Evolutionary conservation across 805 yeast genomes (phyloP), one percentile per base, ranked within the genome.

Genomic region (Zygosaccharomyces gambellarensis): DNA sequence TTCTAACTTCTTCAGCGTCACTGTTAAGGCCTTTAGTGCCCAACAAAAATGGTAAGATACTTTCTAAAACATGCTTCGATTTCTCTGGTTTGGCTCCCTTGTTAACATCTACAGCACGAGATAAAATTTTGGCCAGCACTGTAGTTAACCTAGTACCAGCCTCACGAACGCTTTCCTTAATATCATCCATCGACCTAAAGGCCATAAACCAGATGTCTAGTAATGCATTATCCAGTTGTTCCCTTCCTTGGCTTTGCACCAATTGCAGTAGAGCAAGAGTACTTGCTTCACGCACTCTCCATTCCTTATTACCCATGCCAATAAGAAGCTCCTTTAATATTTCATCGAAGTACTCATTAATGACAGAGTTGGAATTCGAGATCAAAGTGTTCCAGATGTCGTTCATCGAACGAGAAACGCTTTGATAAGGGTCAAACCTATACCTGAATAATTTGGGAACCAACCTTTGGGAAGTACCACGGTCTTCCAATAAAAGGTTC

Each of bases 221-320:
- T 51, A 85, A 60, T 8, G 70, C 61, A 9, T 61, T 55, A 32
- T 79, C 79, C 57, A 83, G 85, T 11, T 64, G 69, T 9, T 78
- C 80, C 39, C 57, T 42, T 0, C 82, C 75, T 23, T 77, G 73
- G n/a, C 81, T 74, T 53, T 82, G 85, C 11, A 94, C 66, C 17
- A 92, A 67, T 55, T 88, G 90, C 29, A 79, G 71, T 47, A 87
- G 65, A 0, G 90, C 97, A 8, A 77, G 64, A 0, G 92, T 74
- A 64, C 94, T 80, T 0, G 97, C 97, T 62, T 92, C 94, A 56
- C 99, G 77, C 0, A 85, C 87, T 57, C 98, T 78, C 97, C 98
- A 94, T 66, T 94, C 97, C 47, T 83, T 78, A 50, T 80, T 81
- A 1, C 89, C 84, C 83, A 89, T 84, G 23, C 88, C 78, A 2